Evolutionary conservation across 2,329 filamentous ascomycete genomes (phyloP).

Genomic region (Didymella exigua): DNA sequence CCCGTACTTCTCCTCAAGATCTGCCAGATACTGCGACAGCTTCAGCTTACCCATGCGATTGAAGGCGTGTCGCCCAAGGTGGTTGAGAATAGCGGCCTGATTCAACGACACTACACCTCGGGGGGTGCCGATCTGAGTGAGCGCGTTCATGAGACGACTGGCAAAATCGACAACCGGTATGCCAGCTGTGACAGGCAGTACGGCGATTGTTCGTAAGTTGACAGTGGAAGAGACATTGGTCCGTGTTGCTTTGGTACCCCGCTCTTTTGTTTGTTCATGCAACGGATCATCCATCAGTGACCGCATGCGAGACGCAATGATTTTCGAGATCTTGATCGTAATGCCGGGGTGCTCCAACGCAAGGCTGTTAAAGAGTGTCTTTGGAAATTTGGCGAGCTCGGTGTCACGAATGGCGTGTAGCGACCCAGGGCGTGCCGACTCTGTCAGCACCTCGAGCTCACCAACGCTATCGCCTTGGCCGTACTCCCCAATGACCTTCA

Average conservation of each 20-base stretch:
- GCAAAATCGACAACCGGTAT: constrained; percentile 95
- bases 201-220: constrained; percentile 89
- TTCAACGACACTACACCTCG: constrained; percentile 93
- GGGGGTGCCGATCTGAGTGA: constrained; percentile 85
- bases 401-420: constrained; percentile 96
- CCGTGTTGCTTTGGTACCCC: constrained; percentile 60
- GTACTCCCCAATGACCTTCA: constrained; percentile 88
- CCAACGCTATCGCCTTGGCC: constrained; percentile 98
- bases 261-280: constrained; percentile 68
- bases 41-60: constrained; percentile 97
- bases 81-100: constrained; percentile 90
- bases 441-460: constrained; percentile 95
- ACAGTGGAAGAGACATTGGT: constrained; percentile 80
- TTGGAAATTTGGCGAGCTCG: constrained; percentile 93
- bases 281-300: constrained; percentile 82
- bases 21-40: constrained; percentile 91
- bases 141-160: constrained; percentile 82
- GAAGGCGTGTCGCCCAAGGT: constrained; percentile 94
- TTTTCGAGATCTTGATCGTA: constrained; percentile 98
- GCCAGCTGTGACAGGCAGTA: constrained; percentile 87
- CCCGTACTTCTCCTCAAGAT: constrained; percentile 95
- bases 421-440: constrained; percentile 86
- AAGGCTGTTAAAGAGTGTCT: constrained; percentile 95
- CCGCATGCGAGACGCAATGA: constrained; percentile 94
- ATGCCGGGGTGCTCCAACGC: constrained; percentile 97